A percentile compares a stretch with the other conserved stretches of the same genome.
These are phyloP conservation scores for Geranomyces michiganensis DNA, from an alignment of 192 early-diverging fungal genomes.

Conservation along the genomic window DNA sequence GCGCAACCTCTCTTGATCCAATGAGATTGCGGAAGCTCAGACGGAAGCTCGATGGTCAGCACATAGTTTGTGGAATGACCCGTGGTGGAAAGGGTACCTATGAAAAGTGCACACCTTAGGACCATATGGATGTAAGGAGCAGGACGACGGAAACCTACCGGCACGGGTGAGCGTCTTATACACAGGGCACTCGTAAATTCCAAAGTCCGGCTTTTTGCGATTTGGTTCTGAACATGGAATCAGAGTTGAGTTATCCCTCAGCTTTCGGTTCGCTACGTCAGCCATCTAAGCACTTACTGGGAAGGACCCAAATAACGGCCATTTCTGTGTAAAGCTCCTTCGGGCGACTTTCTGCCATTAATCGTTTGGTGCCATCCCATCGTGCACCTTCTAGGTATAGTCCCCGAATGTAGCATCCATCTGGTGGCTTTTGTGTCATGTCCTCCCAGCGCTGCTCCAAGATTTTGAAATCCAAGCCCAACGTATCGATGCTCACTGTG, in stretches of 20 bases:
- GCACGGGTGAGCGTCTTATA: conserved; percentile 65
- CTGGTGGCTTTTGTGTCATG: conserved; percentile 49
- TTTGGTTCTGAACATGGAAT: conserved; percentile 41
- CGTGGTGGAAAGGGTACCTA: conserved; percentile 51
- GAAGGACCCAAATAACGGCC: conserved; percentile 61
- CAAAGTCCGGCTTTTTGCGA: conserved; percentile 51
- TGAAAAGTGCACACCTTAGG: not conserved
- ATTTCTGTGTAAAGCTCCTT: conserved; percentile 67
- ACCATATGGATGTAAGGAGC: too few relatives aligned
- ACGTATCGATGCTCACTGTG: conserved; percentile 58
- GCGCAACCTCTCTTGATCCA: conserved; percentile 66
- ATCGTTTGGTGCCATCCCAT: conserved; percentile 50
- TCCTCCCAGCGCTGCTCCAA: conserved; percentile 58
- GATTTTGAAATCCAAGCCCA: conserved; percentile 63
- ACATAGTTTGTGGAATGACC: conserved; percentile 67
- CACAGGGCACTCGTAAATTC: conserved; percentile 64
- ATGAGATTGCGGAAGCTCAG: conserved; percentile 51
- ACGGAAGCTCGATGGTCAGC: conserved; percentile 62
- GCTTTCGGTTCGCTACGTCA: conserved; percentile 4
- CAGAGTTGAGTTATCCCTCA: not conserved
- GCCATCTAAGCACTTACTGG: conserved; percentile 28
- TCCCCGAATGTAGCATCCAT: conserved; percentile 67
- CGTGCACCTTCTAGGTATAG: conserved; percentile 62
- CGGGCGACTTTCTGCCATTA: conserved; percentile 53
- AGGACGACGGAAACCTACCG: conserved; percentile 34